phyloP scores from a whole-genome alignment of 257 asterid species.

The Verbena officinalis region DNA sequence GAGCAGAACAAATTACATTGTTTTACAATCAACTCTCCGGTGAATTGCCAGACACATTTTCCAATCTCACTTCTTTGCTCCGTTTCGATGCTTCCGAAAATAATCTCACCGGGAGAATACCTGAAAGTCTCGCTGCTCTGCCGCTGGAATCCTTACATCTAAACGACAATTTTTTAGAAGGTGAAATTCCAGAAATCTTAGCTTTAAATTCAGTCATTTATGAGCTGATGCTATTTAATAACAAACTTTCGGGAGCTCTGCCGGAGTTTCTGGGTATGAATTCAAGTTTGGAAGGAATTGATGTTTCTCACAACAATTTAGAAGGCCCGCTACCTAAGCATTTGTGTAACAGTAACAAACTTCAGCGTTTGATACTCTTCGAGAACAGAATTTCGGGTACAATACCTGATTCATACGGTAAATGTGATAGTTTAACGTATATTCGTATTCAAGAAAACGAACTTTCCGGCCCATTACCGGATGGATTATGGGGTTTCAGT shows the following conservation, averaged over 20 bases:
- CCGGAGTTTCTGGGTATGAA: not conserved
- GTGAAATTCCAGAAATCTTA: not conserved
- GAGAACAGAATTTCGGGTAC: constrained; percentile 1
- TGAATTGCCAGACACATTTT: not conserved
- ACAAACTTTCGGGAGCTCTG: not conserved
- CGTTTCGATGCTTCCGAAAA: not conserved
- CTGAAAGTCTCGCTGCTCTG: not conserved
- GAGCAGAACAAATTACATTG: constrained; percentile 43
- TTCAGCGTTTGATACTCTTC: not conserved
- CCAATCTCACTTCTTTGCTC: constrained; percentile 1
- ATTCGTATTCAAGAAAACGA: constrained; percentile 1
- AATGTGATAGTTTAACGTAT: not conserved
- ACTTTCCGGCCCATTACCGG: not conserved
- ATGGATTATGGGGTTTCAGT: not conserved
- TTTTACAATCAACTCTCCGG: constrained; percentile 34
- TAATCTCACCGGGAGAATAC: not conserved
- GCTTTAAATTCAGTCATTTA: not conserved
- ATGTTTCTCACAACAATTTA: constrained; percentile 3
- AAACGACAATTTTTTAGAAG: not conserved
- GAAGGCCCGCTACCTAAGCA: not conserved
- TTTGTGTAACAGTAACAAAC: not conserved
- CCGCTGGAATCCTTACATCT: not conserved
- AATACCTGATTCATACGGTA: not conserved
- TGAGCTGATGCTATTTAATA: not conserved
- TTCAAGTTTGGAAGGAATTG: not conserved